Evolutionary conservation across 768 basidiomycete genomes (phyloP).

Genomic region (Termitomyces titanicus): DNA sequence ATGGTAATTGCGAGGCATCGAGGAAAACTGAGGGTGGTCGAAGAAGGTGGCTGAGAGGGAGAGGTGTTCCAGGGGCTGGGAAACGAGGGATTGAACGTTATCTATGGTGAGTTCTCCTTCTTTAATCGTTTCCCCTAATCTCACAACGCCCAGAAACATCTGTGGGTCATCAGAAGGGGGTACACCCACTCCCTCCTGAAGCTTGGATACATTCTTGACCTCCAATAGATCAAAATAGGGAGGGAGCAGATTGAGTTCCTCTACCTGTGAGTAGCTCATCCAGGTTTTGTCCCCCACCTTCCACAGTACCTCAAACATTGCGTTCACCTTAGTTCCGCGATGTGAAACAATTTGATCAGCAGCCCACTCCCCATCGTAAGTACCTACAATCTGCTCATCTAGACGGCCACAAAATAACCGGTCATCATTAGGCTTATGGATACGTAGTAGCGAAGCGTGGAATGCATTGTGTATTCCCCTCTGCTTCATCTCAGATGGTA

Average conservation of each 20-base stretch:
- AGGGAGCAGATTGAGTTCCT: background rate
- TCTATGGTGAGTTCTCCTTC: no score
- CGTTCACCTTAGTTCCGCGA: background rate
- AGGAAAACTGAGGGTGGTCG: no score
- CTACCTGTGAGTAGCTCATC: background rate
- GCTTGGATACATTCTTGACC: background rate
- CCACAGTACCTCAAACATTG: background rate
- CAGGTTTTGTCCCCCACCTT: background rate
- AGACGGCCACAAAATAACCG: background rate
- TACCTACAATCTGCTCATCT: no score
- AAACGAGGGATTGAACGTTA: no score
- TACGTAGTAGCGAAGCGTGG: background rate
- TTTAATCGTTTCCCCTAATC: no score
- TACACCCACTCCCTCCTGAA: background rate
- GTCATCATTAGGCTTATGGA: background rate
- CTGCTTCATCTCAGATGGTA: background rate
- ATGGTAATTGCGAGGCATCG: no score
- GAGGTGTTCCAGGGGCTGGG: no score
- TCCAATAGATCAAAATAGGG: background rate
- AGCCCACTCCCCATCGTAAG: no score
- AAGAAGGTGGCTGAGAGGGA: no score
- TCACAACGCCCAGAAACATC: background rate
- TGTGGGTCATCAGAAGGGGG: background rate
- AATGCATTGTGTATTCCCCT: background rate
- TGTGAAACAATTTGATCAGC: background rate